Conservation (phyloP, 2,329 filamentous ascomycete genomes). For the Pseudogymnoascus sp. region DNA sequence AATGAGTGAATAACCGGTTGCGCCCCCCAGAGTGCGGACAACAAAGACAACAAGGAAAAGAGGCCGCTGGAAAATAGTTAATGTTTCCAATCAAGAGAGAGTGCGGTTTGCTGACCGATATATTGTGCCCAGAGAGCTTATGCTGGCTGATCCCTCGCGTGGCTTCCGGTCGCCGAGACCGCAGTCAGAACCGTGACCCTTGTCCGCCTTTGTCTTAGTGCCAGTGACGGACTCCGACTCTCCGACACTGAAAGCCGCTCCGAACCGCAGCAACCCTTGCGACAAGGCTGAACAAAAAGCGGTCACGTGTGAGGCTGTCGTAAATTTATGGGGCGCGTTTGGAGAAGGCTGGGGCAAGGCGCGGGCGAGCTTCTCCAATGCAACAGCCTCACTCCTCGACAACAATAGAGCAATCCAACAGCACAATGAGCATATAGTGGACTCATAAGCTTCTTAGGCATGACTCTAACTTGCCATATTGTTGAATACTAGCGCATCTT, state of each 20-base stretch:
- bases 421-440: neutral
- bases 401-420: neutral
- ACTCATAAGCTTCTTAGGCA: neutral
- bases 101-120: conserved; percentile 5
- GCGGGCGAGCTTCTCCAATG: neutral
- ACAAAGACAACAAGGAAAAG: conserved; percentile 9
- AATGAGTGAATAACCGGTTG: neutral
- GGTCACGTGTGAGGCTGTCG: neutral
- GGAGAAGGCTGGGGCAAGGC: conserved; percentile 6
- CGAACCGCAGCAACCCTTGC: conserved; percentile 1
- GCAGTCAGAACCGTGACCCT: conserved; percentile 8
- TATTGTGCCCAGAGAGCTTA: conserved; percentile 2
- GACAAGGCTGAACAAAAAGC: neutral
- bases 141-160: neutral
- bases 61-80: neutral
- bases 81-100: neutral
- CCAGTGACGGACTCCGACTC: neutral
- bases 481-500: neutral
- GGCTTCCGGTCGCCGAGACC: conserved; percentile 1
- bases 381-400: neutral
- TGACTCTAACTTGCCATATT: neutral
- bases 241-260: neutral
- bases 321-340: neutral
- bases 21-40: neutral
- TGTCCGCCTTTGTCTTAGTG: neutral